Conservation (phyloP, 2,329 filamentous ascomycete genomes). For the Monosporascus sp. region DNA sequence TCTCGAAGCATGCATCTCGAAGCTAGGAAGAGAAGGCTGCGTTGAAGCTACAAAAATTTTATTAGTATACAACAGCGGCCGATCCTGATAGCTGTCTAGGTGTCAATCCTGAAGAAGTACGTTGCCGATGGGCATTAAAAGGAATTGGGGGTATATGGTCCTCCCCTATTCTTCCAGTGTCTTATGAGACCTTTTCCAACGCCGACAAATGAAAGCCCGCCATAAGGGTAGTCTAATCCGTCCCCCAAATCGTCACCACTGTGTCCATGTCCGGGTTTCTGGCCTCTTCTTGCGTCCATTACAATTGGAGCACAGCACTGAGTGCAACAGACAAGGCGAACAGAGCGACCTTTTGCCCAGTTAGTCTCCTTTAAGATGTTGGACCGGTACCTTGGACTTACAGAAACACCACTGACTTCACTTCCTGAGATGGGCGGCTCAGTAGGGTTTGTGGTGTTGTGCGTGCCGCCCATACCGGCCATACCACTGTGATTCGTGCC, state of each 20-base stretch:
- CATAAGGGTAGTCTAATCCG: not conserved
- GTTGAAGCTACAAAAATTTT: too few species aligned
- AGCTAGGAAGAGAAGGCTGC: too few species aligned
- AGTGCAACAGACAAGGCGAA: slow-evolving; percentile 16
- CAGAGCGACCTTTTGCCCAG: slow-evolving; percentile 14
- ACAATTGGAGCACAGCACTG: slow-evolving; percentile 16
- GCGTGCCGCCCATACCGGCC: slow-evolving; percentile 9
- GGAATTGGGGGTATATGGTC: too few species aligned
- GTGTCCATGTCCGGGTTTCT: not conserved
- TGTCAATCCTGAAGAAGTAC: too few species aligned
- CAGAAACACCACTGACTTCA: slow-evolving; percentile 17
- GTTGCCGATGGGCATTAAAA: too few species aligned
- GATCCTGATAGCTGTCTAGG: too few species aligned
- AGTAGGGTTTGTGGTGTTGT: slow-evolving; percentile 12
- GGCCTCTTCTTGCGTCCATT: not conserved
- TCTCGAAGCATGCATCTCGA: too few species aligned
- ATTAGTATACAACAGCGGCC: too few species aligned
- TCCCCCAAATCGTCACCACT: not conserved
- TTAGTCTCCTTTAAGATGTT: slow-evolving; percentile 6
- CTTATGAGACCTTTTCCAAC: too few species aligned
- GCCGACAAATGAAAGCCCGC: too few species aligned
- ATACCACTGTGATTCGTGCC: slow-evolving; percentile 3
- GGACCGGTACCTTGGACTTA: slow-evolving; percentile 10
- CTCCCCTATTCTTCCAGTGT: too few species aligned
- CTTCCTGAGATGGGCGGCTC: slow-evolving; percentile 13